Evolutionary conservation across 257 asterid genomes (phyloP).

Genomic region (Primulina huaijiensis): DNA sequence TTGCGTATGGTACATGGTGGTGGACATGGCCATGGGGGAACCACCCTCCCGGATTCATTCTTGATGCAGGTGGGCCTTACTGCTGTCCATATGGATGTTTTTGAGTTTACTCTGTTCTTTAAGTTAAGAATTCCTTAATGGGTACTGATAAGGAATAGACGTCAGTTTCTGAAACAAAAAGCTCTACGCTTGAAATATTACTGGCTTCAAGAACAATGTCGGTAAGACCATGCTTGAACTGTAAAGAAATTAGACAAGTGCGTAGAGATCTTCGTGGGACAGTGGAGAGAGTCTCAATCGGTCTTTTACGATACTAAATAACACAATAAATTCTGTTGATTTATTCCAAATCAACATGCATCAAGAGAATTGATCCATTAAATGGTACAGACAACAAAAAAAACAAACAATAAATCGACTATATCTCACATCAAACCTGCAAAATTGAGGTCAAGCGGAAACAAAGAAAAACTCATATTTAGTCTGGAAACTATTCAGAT

Average conservation of each 20-base stretch:
- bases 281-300: too few relatives aligned
- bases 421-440: slow-evolving; percentile 10
- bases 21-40: too few relatives aligned
- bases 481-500: slow-evolving; percentile 37
- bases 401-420: too few relatives aligned
- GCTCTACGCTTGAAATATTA: background rate
- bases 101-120: too few relatives aligned
- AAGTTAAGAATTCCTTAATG: background rate
- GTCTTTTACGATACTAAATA: background rate
- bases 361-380: background rate
- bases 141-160: background rate
- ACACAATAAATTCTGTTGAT: background rate
- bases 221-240: background rate
- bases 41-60: too few relatives aligned
- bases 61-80: too few relatives aligned
- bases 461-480: background rate
- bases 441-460: background rate
- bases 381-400: background rate
- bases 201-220: background rate
- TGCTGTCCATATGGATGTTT: too few relatives aligned
- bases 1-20: too few relatives aligned
- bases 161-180: background rate
- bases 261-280: too few relatives aligned
- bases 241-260: too few relatives aligned
- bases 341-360: background rate